Base-by-base conservation (phyloP, 164 flowering plant genomes). In the Magnolia officinalis region DNA sequence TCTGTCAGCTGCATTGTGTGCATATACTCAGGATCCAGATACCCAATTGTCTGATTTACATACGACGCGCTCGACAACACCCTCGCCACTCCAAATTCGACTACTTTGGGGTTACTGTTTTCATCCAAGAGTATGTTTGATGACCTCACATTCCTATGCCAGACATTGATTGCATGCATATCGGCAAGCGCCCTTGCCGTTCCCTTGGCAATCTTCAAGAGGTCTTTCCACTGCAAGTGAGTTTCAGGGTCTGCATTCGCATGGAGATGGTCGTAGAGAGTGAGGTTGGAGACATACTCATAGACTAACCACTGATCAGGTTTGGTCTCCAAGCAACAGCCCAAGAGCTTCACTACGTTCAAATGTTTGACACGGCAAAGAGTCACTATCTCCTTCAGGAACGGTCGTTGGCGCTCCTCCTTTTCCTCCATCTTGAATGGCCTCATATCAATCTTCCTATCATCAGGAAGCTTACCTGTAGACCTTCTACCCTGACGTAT, bases 11-110 rank as follows among this genome's bases (percentile, higher is more conserved):
- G 94, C 45, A 88, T 83, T 45, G 89, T 88, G 89, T 86, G 88
- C 79, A 85, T 87, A 75, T 90, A 90, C 73, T 90, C 94, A 18
- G 91, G 94, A 85, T 90, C 94, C 89, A 90, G 74, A 78, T 89
- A 90, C 20, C 94, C 94, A 21, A 13, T 20, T 6, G 29, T 65
- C 37, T 2, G 13, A 20, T 21, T 21, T 29, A 24, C 5, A 24
- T 21, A 23, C 10, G 68, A 21, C 14, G 1, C 21, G 16, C 24
- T 65, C 6, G 16, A 21, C 29, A 4, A 65, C 37, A 65, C 29
- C 68, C 68, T 65, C 7, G 68, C 68, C 68, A 65, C 68, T 8
- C 68, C 68, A 29, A 65, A 65, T 20, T 65, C 68, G 2, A 65
- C 29, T 9, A 65, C 21, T 29, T 23, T 23, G 26, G 26, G 24